Percentiles rank a stretch among this genome's conserved stretches.
These are phyloP conservation scores for Volvox reticuliferus DNA, from an alignment of 139 green algal species.

Conservation along the genomic window DNA sequence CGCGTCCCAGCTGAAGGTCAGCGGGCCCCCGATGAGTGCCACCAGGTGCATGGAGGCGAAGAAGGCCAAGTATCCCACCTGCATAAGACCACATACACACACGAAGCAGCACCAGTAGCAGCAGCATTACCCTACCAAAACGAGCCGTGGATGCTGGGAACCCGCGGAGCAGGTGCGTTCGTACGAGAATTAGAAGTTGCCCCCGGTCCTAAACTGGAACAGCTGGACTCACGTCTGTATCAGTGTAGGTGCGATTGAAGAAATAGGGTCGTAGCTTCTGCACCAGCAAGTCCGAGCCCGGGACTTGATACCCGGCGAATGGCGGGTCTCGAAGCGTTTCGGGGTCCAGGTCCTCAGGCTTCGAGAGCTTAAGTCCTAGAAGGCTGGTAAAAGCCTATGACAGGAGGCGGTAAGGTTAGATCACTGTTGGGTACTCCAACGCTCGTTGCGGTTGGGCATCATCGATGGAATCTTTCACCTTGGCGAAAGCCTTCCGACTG, in stretches of 20 bases:
- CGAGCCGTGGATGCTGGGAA: too few species aligned
- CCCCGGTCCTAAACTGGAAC: too few species aligned
- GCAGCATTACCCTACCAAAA: too few species aligned
- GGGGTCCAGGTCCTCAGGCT: slow-evolving; percentile 47
- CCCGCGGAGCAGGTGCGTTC: too few species aligned
- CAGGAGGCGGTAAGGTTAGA: not conserved
- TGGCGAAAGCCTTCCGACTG: slow-evolving; percentile 54
- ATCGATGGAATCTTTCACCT: slow-evolving; percentile 18
- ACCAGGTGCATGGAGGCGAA: slow-evolving; percentile 61
- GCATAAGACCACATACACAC: not conserved
- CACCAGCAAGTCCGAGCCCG: slow-evolving; percentile 23
- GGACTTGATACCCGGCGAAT: slow-evolving; percentile 37
- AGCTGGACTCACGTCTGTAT: slow-evolving; percentile 39
- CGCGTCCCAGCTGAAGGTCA: slow-evolving; percentile 65
- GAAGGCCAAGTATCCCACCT: slow-evolving; percentile 56
- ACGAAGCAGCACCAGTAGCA: too few species aligned
- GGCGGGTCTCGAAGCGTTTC: slow-evolving; percentile 35
- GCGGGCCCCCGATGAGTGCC: slow-evolving; percentile 48
- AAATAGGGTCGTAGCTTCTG: slow-evolving; percentile 63
- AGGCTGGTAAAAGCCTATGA: slow-evolving; percentile 50
- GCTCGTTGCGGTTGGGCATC: too few species aligned
- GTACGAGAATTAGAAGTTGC: too few species aligned
- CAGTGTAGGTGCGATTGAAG: slow-evolving; percentile 52
- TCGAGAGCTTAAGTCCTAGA: slow-evolving; percentile 38
- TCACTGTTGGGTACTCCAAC: too few species aligned